Evolutionary conservation across 257 asterid species (phyloP).

Genomic region (Hygrophila difformis): DNA sequence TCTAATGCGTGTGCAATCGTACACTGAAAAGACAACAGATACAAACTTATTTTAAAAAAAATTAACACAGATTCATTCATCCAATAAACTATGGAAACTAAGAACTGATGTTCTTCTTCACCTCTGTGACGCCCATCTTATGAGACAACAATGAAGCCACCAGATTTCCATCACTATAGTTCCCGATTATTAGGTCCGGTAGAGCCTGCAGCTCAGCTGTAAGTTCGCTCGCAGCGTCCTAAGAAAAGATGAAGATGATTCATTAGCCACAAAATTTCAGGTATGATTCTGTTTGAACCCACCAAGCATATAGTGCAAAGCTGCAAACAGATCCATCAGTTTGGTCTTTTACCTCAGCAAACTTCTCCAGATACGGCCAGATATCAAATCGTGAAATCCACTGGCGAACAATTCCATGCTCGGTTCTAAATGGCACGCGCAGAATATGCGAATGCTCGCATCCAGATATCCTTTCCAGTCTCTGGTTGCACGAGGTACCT

Average conservation of each 20-base stretch:
- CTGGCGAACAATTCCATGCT: conserved; percentile 70
- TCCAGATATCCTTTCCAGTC: conserved; percentile 77
- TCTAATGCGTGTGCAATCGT: conserved; percentile 98
- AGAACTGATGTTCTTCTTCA: conserved; percentile 22
- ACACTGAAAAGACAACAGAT: conserved; percentile 39
- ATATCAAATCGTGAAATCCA: conserved; percentile 98
- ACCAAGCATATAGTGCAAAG: neutral
- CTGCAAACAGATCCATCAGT: conserved; percentile 1
- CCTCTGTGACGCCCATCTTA: conserved; percentile 94
- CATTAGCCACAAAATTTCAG: too few relatives aligned
- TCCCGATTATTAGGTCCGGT: conserved; percentile 85
- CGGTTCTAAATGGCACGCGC: conserved; percentile 83
- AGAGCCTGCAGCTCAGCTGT: conserved; percentile 85
- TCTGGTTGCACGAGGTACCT: conserved; percentile 93
- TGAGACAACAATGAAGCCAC: conserved; percentile 84
- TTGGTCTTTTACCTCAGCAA: conserved; percentile 83
- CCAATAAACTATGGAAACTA: neutral
- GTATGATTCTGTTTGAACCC: neutral
- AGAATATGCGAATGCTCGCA: conserved; percentile 82
- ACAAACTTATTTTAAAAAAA: neutral
- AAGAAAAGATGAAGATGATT: conserved; percentile 10
- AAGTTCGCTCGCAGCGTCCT: conserved; percentile 84
- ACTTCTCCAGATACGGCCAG: conserved; percentile 96
- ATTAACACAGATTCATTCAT: too few relatives aligned
- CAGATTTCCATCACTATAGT: conserved; percentile 98